phyloP scores from a whole-genome alignment of 164 flowering plant genomes.

The Liriodendron chinense region DNA sequence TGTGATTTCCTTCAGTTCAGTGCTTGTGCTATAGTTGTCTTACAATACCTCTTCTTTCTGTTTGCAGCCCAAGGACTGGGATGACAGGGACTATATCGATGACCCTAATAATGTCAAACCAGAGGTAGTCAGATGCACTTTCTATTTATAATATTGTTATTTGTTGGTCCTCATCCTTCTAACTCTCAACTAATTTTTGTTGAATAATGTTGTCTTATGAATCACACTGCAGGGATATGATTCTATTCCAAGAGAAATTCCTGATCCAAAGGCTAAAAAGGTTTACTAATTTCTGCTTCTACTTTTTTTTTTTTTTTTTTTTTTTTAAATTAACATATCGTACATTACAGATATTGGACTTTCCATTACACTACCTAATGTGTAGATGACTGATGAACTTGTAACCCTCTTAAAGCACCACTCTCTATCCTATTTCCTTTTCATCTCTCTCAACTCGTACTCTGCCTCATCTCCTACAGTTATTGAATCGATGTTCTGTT shows the following conservation, averaged over 20 bases:
- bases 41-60: not conserved
- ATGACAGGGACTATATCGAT: slow-evolving; percentile 84
- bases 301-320: not conserved
- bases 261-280: slow-evolving; percentile 82
- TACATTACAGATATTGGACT: not conserved
- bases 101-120: slow-evolving; percentile 77
- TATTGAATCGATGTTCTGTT: not conserved
- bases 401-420: not conserved
- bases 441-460: not conserved
- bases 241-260: slow-evolving; percentile 70
- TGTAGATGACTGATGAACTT: not conserved
- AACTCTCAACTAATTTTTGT: not conserved
- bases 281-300: slow-evolving; percentile 19
- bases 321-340: not conserved
- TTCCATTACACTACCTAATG: not conserved
- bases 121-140: slow-evolving; percentile 35
- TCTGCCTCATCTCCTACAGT: not conserved
- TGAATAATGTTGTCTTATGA: slow-evolving; percentile 1
- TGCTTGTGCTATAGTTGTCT: not conserved
- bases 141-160: not conserved
- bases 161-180: not conserved
- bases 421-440: not conserved
- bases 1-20: not conserved
- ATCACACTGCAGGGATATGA: slow-evolving; percentile 67
- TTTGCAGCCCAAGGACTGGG: slow-evolving; percentile 91